phyloP scores from a whole-genome alignment of 768 basidiomycete genomes.

The Boletus pseudopeckii region DNA sequence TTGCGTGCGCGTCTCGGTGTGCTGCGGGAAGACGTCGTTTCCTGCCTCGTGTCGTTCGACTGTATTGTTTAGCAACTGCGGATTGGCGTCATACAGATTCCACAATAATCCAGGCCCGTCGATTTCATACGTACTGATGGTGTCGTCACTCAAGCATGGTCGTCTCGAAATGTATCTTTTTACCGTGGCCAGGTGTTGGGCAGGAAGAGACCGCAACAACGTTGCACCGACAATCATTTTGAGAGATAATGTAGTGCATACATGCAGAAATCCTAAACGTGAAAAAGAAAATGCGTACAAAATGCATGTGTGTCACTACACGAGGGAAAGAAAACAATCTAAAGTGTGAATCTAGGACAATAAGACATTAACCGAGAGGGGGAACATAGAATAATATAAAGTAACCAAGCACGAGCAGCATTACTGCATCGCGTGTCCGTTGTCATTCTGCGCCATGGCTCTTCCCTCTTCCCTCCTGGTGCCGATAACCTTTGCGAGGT shows the following conservation, averaged over 20 bases:
- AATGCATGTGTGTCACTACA: slow-evolving; percentile 17
- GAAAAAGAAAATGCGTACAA: slow-evolving; percentile 20
- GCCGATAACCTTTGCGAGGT: slow-evolving; percentile 25
- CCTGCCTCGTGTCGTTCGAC: background rate
- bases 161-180: background rate
- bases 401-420: background rate
- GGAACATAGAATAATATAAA: slow-evolving; percentile 7
- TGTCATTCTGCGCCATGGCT: slow-evolving; percentile 4
- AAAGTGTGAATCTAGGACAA: slow-evolving; percentile 27
- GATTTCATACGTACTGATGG: slow-evolving; percentile 4
- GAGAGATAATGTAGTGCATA: slow-evolving; percentile 15
- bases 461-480: slow-evolving; percentile 28
- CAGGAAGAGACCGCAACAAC: background rate
- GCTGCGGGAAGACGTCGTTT: background rate
- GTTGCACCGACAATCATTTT: background rate
- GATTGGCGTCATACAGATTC: background rate
- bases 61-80: slow-evolving; percentile 5
- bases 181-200: background rate
- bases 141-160: background rate
- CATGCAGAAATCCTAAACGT: slow-evolving; percentile 7
- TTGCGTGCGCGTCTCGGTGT: background rate
- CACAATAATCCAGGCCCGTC: background rate
- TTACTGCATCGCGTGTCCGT: slow-evolving; percentile 12
- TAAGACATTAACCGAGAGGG: slow-evolving; percentile 8
- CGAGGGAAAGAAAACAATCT: slow-evolving; percentile 18